These are phyloP conservation scores for Paecilomyces dactylethromorphus DNA, from an alignment of 2,329 filamentous ascomycete genomes.

Conservation along the genomic window DNA sequence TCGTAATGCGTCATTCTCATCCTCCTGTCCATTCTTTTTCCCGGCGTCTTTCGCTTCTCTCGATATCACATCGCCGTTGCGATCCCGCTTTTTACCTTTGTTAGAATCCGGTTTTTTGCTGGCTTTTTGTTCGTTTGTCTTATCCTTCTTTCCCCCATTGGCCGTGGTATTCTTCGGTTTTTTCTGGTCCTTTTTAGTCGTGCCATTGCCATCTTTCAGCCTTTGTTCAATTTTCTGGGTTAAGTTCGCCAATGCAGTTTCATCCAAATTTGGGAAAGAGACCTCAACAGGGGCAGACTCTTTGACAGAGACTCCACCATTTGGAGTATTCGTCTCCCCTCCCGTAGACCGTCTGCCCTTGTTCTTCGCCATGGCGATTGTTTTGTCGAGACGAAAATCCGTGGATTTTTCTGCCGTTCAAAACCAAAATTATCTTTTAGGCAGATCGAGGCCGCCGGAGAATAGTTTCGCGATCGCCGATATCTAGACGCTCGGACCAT, in stretches of 20 bases:
- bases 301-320: constrained; percentile 11
- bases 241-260: constrained; percentile 33
- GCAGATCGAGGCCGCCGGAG: constrained; percentile 17
- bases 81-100: constrained; percentile 40
- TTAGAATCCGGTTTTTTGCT: constrained; percentile 14
- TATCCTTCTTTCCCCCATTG: constrained; percentile 15
- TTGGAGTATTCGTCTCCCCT: constrained; percentile 11
- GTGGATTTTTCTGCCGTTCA: constrained; percentile 25
- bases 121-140: constrained; percentile 14
- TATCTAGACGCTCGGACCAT: constrained; percentile 10
- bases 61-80: constrained; percentile 39
- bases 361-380: constrained; percentile 29
- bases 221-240: constrained; percentile 37
- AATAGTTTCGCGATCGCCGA: constrained; percentile 14
- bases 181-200: constrained; percentile 19
- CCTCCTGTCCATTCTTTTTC: constrained; percentile 12
- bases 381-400: constrained; percentile 6
- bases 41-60: constrained; percentile 22
- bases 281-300: constrained; percentile 12
- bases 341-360: constrained; percentile 29
- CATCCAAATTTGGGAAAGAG: constrained; percentile 27
- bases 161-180: constrained; percentile 11
- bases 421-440: constrained; percentile 11
- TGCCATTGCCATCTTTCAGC: constrained; percentile 25
- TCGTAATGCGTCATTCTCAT: constrained; percentile 26